Evolutionary conservation across 1,284 basidiomycete genomes (phyloP), one percentile per base, ranked within the genome.

Genomic region (Meira miltonrushii): DNA sequence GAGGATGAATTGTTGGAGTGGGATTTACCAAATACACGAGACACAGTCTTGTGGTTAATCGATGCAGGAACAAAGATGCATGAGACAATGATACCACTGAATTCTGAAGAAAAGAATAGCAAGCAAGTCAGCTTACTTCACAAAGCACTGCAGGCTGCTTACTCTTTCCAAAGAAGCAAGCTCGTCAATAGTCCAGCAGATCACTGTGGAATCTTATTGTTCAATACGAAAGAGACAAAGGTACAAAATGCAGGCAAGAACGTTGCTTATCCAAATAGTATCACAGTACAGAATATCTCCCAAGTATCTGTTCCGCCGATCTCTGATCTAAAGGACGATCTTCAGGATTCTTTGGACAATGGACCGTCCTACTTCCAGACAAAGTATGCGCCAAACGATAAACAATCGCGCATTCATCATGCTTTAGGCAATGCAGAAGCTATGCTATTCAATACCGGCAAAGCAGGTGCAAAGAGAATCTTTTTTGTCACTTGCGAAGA

Each of bases 401-500:
- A 40, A 79, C 84, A 58, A 77, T 90, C 57, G 80, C 79, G 57
- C 80, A 81, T 41, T 81, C 82, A 33, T 87, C 88, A 72, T 86
- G 88, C 54, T 85, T 88, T 10, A 53, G 85, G 57, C 74, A 80
- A 57, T 83, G 81, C 41, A 82, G 80, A 60, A 81, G 82, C 50
- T 82, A 86, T 15, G 82, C 88, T 60, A 52, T 23, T 39, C 9
- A 25, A 49, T 48, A 37, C 52, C 84, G 56, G 89, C 4, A 92
- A 90, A 70, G 88, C 87, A 0, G 90, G 91, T 0, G 86, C 87
- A 38, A 93, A 94, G 74, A 86, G 93, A 9, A 84, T 97, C 1
- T 96, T 97, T 74, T 82, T 92, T 53, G 88, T 98, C 51, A 97
- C 94, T 0, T 88, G 97, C 75, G 86, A 92, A 64, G 94, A 96